Base-by-base conservation (phyloP, 169 alveolate species). In the Plasmodium sp. region DNA sequence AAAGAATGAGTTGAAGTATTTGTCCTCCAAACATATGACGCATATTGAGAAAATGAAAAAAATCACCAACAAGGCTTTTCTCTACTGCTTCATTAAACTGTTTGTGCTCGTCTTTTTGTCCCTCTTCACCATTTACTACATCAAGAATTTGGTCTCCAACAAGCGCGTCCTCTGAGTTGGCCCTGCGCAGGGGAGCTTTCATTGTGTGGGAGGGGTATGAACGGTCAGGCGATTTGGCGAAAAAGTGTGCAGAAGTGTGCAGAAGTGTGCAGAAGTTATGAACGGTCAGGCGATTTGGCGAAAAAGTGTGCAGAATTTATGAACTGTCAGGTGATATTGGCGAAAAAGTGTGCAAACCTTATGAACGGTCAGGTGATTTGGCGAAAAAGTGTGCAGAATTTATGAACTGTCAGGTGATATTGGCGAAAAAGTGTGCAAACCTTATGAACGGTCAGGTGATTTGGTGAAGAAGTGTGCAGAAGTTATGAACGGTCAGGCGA, bases 1-100 rank as follows among this genome's bases (percentile, higher is more conserved):
- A 80, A 90, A 90, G 82, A 90, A 90, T 56, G 94, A 90, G 62
- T 80, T 90, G 34, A 90, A 90, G 82, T 90, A 90, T 80, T 90
- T 90, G 62, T 79, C 94, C 45, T 90, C 94, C 43, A 90, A 80
- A 54, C 94, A 90, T 58, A 80, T 79, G 75, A 7, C 75, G 36
- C 94, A 90, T 79, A 90, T 90, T 7, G 91, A 90, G 73, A 90
- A 90, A 80, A 90, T 90, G 94, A 81, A 80, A 67, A 58, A 79
- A 90, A 90, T 90, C 48, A 90, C 94, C 45, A 90, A 90, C 71
- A 90, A 90, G 48, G 94, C 94, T 27, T 90, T 90, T 62, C 34
- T 90, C 27, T 90, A 90, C 72, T 90, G 94, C 39, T 90, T 90
- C 51, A 80, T 90, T 10, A 90, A 90, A 90, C 45, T 90, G 72